A percentile compares a stretch with the other conserved stretches of the same genome.
Conservation (phyloP, 1,139 yeast species). For the Debaryomyces singareniensis region DNA sequence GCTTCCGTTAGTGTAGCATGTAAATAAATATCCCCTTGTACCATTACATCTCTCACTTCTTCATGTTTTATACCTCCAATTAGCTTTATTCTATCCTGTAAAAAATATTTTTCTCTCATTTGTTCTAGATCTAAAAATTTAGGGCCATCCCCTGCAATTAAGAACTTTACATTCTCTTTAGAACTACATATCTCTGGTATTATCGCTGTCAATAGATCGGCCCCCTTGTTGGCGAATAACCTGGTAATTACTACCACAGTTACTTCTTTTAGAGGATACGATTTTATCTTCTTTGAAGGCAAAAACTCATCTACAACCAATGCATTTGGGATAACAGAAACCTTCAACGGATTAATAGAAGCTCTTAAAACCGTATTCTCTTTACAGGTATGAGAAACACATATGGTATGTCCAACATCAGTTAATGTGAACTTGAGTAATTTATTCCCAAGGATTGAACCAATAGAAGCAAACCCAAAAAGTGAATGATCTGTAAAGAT, state of each 20-base stretch:
- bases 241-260: conserved; percentile 91
- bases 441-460: conserved; percentile 82
- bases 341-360: conserved; percentile 66
- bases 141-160: conserved; percentile 97
- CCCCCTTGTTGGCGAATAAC: conserved; percentile 93
- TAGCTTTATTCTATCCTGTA: conserved; percentile 83
- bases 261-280: conserved; percentile 20
- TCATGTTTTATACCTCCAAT: conserved; percentile 90
- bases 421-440: conserved; percentile 74
- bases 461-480: conserved; percentile 87
- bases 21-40: conserved; percentile 85
- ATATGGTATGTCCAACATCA: conserved; percentile 86
- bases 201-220: conserved; percentile 77
- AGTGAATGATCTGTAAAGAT: conserved; percentile 94
- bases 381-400: conserved; percentile 95
- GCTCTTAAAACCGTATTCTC: conserved; percentile 93
- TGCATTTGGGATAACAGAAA: conserved; percentile 95
- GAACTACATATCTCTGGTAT: conserved; percentile 75
- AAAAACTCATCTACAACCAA: conserved; percentile 76
- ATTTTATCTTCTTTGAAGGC: conserved; percentile 37
- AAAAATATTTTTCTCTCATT: conserved; percentile 80
- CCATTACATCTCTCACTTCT: conserved; percentile 88
- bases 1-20: conserved; percentile 97
- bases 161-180: conserved; percentile 62
- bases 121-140: conserved; percentile 90